These are phyloP conservation scores for Candida dajiaensis DNA, from an alignment of 805 yeast genomes.

Conservation along the genomic window DNA sequence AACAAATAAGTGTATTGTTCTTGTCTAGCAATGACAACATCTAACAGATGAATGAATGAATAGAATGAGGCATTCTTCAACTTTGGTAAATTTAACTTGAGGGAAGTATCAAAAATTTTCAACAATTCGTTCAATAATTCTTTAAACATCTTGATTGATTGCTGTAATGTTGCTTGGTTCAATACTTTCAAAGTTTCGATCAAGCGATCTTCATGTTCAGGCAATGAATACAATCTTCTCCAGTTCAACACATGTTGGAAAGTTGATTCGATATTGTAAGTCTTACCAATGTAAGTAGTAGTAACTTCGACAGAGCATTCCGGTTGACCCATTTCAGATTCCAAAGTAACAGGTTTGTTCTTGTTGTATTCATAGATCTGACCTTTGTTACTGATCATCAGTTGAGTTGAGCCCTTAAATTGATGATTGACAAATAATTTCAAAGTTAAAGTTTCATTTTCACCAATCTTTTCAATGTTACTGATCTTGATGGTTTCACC, in stretches of 20 bases:
- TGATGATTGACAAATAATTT: conserved; percentile 59
- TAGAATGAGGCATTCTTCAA: conserved; percentile 39
- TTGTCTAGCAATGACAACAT: conserved; percentile 58
- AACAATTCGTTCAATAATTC: conserved; percentile 39
- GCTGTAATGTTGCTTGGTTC: conserved; percentile 46
- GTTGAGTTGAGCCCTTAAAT: conserved; percentile 51
- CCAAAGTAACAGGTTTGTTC: conserved; percentile 40
- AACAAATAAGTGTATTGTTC: conserved; percentile 56
- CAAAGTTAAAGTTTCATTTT: conserved; percentile 50
- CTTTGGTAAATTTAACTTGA: conserved; percentile 12
- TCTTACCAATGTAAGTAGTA: conserved; percentile 64
- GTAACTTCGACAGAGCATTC: conserved; percentile 47
- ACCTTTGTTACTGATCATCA: conserved; percentile 42
- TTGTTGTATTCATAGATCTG: conserved; percentile 43
- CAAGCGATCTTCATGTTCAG: conserved; percentile 39
- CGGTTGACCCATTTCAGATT: conserved; percentile 31
- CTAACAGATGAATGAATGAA: conserved; percentile 54
- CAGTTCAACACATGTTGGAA: conserved; percentile 51
- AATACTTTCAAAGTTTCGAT: conserved; percentile 42
- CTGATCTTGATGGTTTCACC: conserved; percentile 66
- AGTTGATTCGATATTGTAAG: conserved; percentile 51
- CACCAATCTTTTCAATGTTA: conserved; percentile 44
- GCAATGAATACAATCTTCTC: conserved; percentile 33
- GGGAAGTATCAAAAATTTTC: conserved; percentile 28
- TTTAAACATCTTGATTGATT: conserved; percentile 56